phyloP scores from a whole-genome alignment of 129 eudicot species.

The Pittosporum tobira region DNA sequence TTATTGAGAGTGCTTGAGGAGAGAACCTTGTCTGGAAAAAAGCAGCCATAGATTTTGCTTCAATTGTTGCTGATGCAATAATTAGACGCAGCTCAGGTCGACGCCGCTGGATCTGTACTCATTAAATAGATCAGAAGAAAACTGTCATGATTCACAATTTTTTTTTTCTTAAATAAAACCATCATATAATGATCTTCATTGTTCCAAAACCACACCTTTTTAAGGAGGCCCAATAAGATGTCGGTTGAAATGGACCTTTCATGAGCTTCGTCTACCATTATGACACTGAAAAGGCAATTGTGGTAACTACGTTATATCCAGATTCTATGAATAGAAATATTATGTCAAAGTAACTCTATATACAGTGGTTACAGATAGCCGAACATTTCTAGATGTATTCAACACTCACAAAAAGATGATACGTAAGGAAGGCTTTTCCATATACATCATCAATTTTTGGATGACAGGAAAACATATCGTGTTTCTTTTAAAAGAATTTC shows the following conservation, averaged over 20 bases:
- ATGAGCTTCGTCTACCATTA: constrained; percentile 99
- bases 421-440: neutral
- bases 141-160: neutral
- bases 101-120: constrained; percentile 74
- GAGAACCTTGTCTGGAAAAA: constrained; percentile 64
- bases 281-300: constrained; percentile 52
- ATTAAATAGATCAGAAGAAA: constrained; percentile 4
- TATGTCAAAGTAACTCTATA: neutral
- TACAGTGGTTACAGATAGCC: neutral
- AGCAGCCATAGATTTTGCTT: constrained; percentile 81
- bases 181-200: neutral
- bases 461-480: too few relatives aligned
- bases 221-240: constrained; percentile 79
- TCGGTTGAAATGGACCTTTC: constrained; percentile 94
- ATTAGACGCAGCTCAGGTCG: constrained; percentile 83
- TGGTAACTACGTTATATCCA: neutral
- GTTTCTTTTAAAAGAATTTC: neutral
- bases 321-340: neutral
- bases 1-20: constrained; percentile 1
- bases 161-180: neutral
- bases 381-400: neutral
- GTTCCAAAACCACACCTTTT: constrained; percentile 51
- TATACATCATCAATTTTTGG: neutral
- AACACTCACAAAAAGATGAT: neutral
- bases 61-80: constrained; percentile 95